A percentile compares a stretch with the other conserved stretches of the same genome.
These are phyloP conservation scores for Fraxinus ornus DNA, from an alignment of 305 asterid species.

Conservation along the genomic window DNA sequence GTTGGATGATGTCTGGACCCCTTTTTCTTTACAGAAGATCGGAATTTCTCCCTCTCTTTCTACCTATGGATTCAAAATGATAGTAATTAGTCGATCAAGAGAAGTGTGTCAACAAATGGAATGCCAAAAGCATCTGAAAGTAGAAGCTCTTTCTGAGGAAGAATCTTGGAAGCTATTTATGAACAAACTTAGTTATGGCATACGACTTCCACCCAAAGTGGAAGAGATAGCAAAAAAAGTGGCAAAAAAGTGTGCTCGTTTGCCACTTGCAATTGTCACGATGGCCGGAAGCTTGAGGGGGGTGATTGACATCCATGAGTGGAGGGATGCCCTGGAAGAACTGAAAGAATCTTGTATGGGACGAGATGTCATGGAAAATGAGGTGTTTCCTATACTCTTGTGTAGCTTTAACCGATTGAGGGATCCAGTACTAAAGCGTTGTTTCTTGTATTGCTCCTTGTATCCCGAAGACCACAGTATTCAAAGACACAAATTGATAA, in stretches of 20 bases:
- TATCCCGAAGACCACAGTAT: conserved; percentile 27
- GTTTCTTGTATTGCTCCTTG: conserved; percentile 26
- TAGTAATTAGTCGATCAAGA: background rate
- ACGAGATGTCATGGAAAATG: background rate
- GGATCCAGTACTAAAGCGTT: background rate
- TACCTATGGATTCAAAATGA: background rate
- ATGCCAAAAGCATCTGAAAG: background rate
- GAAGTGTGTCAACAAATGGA: background rate
- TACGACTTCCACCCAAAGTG: background rate
- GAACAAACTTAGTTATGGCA: background rate
- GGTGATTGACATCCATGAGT: conserved; percentile 16
- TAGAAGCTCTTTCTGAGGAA: background rate
- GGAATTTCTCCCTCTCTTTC: conserved; percentile 6
- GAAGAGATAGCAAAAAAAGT: background rate
- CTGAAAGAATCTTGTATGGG: conserved; percentile 13
- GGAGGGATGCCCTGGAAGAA: conserved; percentile 17
- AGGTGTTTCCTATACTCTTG: conserved; percentile 6
- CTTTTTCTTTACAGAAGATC: background rate
- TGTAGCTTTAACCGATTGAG: conserved; percentile 17
- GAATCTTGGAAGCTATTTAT: background rate
- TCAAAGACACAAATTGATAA: conserved; percentile 15
- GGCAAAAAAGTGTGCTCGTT: conserved; percentile 15
- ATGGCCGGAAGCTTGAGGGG: conserved; percentile 23
- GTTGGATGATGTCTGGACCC: conserved; percentile 20
- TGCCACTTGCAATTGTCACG: conserved; percentile 18